phyloP scores from a whole-genome alignment of 345 rosid species.

The Balakata baccata region DNA sequence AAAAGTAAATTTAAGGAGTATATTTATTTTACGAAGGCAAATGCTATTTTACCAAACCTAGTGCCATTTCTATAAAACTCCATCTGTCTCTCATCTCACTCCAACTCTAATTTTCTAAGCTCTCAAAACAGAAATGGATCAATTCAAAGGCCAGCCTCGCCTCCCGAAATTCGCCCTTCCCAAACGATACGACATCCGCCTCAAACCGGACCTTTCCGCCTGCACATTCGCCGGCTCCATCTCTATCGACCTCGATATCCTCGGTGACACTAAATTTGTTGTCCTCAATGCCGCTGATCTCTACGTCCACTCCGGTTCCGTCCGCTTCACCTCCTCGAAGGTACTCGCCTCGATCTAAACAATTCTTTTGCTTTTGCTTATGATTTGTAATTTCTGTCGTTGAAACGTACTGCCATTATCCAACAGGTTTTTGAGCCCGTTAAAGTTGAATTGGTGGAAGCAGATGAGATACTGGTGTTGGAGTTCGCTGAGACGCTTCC shows the following conservation, averaged over 20 bases:
- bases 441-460: conserved; percentile 48
- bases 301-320: conserved; percentile 42
- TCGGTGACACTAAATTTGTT: conserved; percentile 55
- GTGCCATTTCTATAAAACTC: no score
- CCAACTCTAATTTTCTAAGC: neutral
- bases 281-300: conserved; percentile 98
- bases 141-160: conserved; percentile 81
- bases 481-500: conserved; percentile 69
- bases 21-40: no score
- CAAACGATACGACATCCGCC: conserved; percentile 68
- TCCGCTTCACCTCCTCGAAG: conserved; percentile 63
- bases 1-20: no score
- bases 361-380: neutral
- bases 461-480: conserved; percentile 73
- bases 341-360: conserved; percentile 26
- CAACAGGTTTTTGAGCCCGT: conserved; percentile 53
- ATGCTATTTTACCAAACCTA: no score
- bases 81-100: neutral
- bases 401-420: neutral
- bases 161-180: conserved; percentile 85
- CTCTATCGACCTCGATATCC: conserved; percentile 54
- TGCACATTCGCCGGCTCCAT: conserved; percentile 73
- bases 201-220: conserved; percentile 68
- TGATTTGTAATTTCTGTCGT: neutral
- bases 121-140: conserved; percentile 46